Base-by-base conservation (phyloP, 352 stramenopile genomes). In the Pythium volutum region DNA sequence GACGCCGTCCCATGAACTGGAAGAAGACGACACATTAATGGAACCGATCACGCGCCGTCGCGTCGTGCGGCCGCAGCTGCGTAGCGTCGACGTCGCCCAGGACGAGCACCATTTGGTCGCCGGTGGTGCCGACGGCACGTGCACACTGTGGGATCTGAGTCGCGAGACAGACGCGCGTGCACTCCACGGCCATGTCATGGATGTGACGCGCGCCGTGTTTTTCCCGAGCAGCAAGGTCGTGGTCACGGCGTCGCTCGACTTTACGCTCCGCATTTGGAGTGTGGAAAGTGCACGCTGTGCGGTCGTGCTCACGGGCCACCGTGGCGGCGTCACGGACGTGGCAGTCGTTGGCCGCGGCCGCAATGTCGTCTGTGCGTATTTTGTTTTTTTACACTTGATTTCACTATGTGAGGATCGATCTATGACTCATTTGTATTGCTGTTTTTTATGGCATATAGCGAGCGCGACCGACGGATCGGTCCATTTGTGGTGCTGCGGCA, bases 251-350 rank as follows among this genome's bases (percentile, higher is more conserved):
- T 87, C 80, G n/a, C 41, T 89, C 31, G 83, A 93, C 66, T 85
- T 89, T 31, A 88, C 75, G 42, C 62, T 93, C 39, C 75, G 79
- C 20, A 87, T 93, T 33, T 93, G 81, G 81, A 87, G 74, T 36
- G 53, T 77, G 0, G 59, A 73, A 20, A 61, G 22, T 4, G 81
- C 76, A 9, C 70, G 57, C 4, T 91, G 81, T 41, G 83, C 74
- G 4, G 80, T 77, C 1, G 74, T 87, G 29, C 53, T 93, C 22
- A 79, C 77, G 38, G 79, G 83, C 47, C 83, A 90, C 61, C 52
- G 46, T 6, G 76, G 83, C 12, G 79, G 81, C 12, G 56, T 93
- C 22, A 69, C 77, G 46, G 80, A 89, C 59, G 59, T 80, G 3
- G 79, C 68, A 3, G 87, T 93, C 48, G 52, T 93, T 42, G 83